Evolutionary conservation across 2,329 filamentous ascomycete genomes (phyloP).

Genomic region (Ophiostoma himal-ulmi): DNA sequence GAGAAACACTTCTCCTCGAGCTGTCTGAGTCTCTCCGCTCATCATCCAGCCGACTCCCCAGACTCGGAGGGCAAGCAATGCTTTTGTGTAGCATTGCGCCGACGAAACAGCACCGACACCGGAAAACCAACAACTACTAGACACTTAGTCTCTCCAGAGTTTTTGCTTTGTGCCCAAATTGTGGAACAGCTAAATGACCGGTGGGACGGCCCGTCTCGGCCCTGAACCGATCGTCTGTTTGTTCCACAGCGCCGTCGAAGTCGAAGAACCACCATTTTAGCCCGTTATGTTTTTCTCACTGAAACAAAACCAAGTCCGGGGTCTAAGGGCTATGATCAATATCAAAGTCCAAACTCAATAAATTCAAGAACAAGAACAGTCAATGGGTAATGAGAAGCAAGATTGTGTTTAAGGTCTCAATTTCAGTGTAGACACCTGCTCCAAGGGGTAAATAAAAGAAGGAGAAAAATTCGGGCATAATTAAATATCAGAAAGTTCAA

Average conservation of each 20-base stretch:
- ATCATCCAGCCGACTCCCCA: background rate
- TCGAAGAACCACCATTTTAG: constrained; percentile 9
- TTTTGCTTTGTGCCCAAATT: constrained; percentile 1
- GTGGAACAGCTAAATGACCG: background rate
- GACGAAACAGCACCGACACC: background rate
- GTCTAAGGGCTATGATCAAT: background rate
- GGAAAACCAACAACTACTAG: background rate
- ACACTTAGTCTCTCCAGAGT: background rate
- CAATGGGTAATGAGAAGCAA: background rate
- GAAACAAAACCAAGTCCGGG: background rate
- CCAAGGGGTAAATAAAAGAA: background rate
- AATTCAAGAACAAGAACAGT: background rate
- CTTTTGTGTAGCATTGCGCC: background rate
- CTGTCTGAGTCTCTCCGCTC: background rate
- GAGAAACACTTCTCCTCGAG: background rate
- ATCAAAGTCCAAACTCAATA: background rate
- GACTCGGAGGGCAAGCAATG: background rate
- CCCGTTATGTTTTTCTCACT: background rate
- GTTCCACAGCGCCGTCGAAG: constrained; percentile 10
- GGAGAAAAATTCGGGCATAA: background rate
- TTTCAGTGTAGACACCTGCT: background rate
- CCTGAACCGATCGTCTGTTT: background rate
- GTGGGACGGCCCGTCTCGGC: constrained; percentile 15
- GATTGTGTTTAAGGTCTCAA: background rate
- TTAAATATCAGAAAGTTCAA: background rate